phyloP scores from a whole-genome alignment of 257 asterid species.

The Cinchona pubescens region DNA sequence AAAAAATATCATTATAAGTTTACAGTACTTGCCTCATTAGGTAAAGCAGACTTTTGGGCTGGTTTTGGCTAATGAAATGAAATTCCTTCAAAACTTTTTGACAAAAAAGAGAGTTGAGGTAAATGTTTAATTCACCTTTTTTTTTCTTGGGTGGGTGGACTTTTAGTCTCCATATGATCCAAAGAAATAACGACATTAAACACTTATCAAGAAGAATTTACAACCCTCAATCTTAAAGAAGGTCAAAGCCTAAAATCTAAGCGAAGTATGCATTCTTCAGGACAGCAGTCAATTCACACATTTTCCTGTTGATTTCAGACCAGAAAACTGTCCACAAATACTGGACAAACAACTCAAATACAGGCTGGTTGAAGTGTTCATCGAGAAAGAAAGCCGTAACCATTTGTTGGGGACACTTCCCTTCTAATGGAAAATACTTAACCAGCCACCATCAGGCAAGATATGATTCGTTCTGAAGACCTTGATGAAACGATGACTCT shows the following conservation, averaged over 20 bases:
- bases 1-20: too few species aligned
- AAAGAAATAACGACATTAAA: neutral
- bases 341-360: slow-evolving; percentile 7
- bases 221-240: neutral
- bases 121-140: too few species aligned
- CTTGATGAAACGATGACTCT: slow-evolving; percentile 7
- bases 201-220: neutral
- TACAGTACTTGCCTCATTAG: too few species aligned
- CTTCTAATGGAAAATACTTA: neutral
- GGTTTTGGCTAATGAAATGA: too few species aligned
- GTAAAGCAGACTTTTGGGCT: too few species aligned
- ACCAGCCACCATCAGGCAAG: slow-evolving; percentile 10
- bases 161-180: too few species aligned
- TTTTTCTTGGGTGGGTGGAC: too few species aligned
- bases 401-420: neutral
- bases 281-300: neutral
- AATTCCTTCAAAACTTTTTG: too few species aligned
- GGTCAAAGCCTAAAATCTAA: neutral
- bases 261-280: slow-evolving; percentile 1
- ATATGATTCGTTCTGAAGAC: slow-evolving; percentile 3
- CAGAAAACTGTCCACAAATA: slow-evolving; percentile 1
- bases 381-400: neutral
- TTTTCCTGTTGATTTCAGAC: slow-evolving; percentile 11
- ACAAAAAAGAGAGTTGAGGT: too few species aligned
- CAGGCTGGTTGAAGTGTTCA: neutral